phyloP scores from a whole-genome alignment of 1,284 basidiomycete species.

The Fomes fomentarius region DNA sequence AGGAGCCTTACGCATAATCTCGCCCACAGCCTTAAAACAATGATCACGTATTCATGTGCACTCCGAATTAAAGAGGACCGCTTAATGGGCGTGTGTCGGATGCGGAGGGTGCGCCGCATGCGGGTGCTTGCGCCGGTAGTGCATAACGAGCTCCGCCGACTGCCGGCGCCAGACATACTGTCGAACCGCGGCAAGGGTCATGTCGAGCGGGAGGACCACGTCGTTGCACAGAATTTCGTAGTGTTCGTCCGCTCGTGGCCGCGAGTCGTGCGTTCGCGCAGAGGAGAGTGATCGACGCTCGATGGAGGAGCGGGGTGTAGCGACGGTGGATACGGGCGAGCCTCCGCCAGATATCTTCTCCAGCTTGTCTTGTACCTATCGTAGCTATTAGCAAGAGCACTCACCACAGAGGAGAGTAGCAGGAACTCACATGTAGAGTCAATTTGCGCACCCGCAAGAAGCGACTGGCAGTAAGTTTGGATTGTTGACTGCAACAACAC shows the following conservation, averaged over 20 bases:
- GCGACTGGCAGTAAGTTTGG: constrained; percentile 86
- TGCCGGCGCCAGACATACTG: constrained; percentile 83
- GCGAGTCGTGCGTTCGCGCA: constrained; percentile 21
- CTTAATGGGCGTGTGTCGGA: too few species aligned
- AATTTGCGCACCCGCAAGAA: constrained; percentile 88
- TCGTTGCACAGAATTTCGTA: constrained; percentile 92
- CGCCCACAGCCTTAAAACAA: too few species aligned
- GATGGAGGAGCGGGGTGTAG: constrained; percentile 50
- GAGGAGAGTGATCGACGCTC: constrained; percentile 37
- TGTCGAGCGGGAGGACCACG: constrained; percentile 75
- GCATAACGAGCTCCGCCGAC: constrained; percentile 79
- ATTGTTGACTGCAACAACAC: constrained; percentile 58
- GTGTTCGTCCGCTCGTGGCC: constrained; percentile 64
- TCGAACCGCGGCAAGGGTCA: constrained; percentile 88
- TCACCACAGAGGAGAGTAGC: background rate
- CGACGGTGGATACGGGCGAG: constrained; percentile 33
- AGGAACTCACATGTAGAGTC: constrained; percentile 69
- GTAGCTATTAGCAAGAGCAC: background rate
- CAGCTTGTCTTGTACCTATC: constrained; percentile 85
- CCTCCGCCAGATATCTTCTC: constrained; percentile 52
- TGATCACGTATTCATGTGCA: too few species aligned
- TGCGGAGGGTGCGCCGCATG: background rate
- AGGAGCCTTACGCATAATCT: background rate
- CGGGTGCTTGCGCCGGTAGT: constrained; percentile 68
- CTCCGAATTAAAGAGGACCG: too few species aligned